Base-by-base conservation (phyloP, 1,284 basidiomycete genomes). In the Cutaneotrichosporon sp. region DNA sequence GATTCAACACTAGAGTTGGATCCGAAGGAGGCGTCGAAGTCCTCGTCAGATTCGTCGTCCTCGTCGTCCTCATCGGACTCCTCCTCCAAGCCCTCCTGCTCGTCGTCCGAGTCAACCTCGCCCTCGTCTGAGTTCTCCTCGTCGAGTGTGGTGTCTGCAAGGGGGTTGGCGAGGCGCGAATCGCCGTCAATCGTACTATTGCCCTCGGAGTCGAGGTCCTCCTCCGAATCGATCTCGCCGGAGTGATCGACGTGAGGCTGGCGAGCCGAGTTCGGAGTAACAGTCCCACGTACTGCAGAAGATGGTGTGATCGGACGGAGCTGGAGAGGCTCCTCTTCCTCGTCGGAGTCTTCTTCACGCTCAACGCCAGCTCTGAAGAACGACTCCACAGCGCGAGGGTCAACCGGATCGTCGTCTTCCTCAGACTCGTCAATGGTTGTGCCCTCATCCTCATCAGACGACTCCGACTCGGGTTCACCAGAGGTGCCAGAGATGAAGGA, bases 31-130 rank as follows among this genome's bases (percentile, higher is more conserved):
- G 66, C 68, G 20, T 63, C 61, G 7, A 62, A 63, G 10, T 69
- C 68, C 4, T 70, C 69, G 24, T 68, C 67, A 12, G 65, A 67
- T 9, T 62, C 65, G 4, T 70, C 66, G 17, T 65, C 63, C 14
- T 70, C 69, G n/a, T 67, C 67, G 1, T 66, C 61, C 22, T 65
- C 54, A 4, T 60, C 59, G 12, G 35, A 38, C 10, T 61, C 60
- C 25, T 58, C 61, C n/a, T 62, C 62, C 12, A 55, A 55, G 6
- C 46, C 45, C 16, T 25, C 31, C n/a, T 26, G 34, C 33, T 70
- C 67, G 16, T 65, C 63, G 16, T 70, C 69, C 17, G 67, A 67
- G 1, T 66, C 62, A 20, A 65, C 51, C 5, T 59, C 59, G n/a
- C n/a, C n/a, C n/a, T n/a, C n/a, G n/a, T n/a, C n/a, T n/a, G n/a